phyloP scores from a whole-genome alignment of 331 rosid species.

The Cydonia oblonga region DNA sequence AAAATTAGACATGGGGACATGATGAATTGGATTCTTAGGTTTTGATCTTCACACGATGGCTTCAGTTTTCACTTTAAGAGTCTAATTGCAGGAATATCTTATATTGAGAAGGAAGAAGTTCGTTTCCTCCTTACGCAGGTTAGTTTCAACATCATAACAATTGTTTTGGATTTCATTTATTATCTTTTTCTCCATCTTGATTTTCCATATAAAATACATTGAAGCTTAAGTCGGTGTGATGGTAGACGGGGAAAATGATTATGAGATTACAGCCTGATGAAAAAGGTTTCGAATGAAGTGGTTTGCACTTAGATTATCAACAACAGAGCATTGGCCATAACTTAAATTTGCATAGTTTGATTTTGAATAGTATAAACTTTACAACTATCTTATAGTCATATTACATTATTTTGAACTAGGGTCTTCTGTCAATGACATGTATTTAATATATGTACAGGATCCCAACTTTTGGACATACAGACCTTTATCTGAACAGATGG shows the following conservation, averaged over 20 bases:
- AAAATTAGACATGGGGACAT: neutral
- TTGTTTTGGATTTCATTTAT: neutral
- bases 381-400: too few species aligned
- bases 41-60: neutral
- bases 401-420: neutral
- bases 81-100: slow-evolving; percentile 65
- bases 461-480: slow-evolving; percentile 87
- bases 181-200: neutral
- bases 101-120: slow-evolving; percentile 95
- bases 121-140: slow-evolving; percentile 93
- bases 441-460: slow-evolving; percentile 42
- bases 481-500: slow-evolving; percentile 85
- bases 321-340: neutral
- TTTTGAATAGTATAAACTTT: neutral
- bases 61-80: slow-evolving; percentile 20
- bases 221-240: neutral
- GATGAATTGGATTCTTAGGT: neutral
- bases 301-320: neutral
- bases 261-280: neutral
- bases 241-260: neutral
- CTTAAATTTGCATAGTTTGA: neutral
- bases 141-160: slow-evolving; percentile 24
- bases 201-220: neutral
- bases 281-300: neutral
- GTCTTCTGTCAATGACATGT: slow-evolving; percentile 1